phyloP scores from a whole-genome alignment of 1,139 yeast species.

The Geotrichum cucujoidarum region DNA sequence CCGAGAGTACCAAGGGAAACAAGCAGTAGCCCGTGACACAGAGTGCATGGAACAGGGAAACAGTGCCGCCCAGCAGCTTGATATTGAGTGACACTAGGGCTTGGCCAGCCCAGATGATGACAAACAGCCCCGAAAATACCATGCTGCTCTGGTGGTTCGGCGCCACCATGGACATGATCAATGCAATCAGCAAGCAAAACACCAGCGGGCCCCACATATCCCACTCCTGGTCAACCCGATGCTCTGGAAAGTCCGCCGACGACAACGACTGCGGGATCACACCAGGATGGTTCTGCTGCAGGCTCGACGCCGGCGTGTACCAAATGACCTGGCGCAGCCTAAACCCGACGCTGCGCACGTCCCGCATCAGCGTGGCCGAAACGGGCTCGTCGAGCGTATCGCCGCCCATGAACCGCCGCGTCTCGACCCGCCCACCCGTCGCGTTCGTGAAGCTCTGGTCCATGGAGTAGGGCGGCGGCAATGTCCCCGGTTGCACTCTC shows the following conservation, averaged over 20 bases:
- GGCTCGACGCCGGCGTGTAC: constrained; percentile 42
- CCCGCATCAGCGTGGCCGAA: constrained; percentile 60
- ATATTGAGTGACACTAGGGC: constrained; percentile 58
- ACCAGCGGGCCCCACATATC: constrained; percentile 73
- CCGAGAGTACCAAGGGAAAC: constrained; percentile 70
- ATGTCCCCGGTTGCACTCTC: constrained; percentile 17
- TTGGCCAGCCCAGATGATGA: constrained; percentile 53
- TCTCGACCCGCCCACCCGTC: constrained; percentile 52
- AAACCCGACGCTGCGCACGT: constrained; percentile 58
- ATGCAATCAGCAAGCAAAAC: constrained; percentile 60
- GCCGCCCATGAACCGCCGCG: constrained; percentile 74
- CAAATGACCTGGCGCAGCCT: constrained; percentile 66
- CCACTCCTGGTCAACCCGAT: constrained; percentile 21
- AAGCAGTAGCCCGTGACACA: constrained; percentile 78
- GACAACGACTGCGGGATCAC: constrained; percentile 10
- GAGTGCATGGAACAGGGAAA: constrained; percentile 71
- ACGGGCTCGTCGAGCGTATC: constrained; percentile 86
- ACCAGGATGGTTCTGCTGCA: constrained; percentile 17
- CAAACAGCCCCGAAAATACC: constrained; percentile 62
- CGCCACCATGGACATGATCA: constrained; percentile 44
- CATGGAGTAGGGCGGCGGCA: constrained; percentile 22
- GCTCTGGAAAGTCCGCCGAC: constrained; percentile 16
- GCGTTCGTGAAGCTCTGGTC: constrained; percentile 17
- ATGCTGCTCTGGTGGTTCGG: constrained; percentile 40
- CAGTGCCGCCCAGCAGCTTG: constrained; percentile 68